Base-by-base conservation (phyloP, 257 asterid genomes). In the Solanum paucissectum region DNA sequence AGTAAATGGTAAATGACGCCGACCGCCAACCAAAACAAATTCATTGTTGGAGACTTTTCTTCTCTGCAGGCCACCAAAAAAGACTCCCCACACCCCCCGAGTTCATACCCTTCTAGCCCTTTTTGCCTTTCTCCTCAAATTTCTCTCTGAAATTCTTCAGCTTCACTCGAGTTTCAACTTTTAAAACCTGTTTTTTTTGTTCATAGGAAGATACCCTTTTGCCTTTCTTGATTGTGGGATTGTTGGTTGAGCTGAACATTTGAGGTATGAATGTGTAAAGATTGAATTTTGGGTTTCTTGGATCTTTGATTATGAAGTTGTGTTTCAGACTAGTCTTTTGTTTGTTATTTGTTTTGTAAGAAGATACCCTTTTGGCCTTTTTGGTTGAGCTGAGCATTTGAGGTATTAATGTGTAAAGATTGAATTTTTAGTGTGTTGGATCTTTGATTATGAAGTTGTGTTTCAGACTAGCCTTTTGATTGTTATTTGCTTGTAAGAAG, bases 11-110 rank as follows among this genome's bases (percentile, higher is more conserved):
- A 86, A 90, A 88, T 92, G 96, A 94, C 92, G 91, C 98, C 94
- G 98, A 95, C 97, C 93, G 95, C 96, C 95, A 94, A 92, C 96
- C 96, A 90, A 93, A 93, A 88, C 89, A 89, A 90, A 88, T 89
- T 93, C 92, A 85, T 88, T 89, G 84, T 89, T 90, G 92, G 86
- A 90, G 94, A 93, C 98, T 94, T 91, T 93, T 94, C 96, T 92
- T 87, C 90, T 36, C 25, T 79, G 62, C 83, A 87, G 88, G 69
- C 79, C 42, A 49, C 87, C 49, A 68, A 7, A 68, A 64, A 62
- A 25, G 87, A 85, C 64, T 68, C 77, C 85, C 58, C 69, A 21
- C 12, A 36, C 62, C 71, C 87, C 55, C 42, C 42, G 32, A 4
- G 42, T 25, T 32, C 74, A 68, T 37, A 66, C 66, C 85, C 32